These are phyloP conservation scores for Candida mesenterica DNA, from an alignment of 1,139 yeast species.

Conservation along the genomic window DNA sequence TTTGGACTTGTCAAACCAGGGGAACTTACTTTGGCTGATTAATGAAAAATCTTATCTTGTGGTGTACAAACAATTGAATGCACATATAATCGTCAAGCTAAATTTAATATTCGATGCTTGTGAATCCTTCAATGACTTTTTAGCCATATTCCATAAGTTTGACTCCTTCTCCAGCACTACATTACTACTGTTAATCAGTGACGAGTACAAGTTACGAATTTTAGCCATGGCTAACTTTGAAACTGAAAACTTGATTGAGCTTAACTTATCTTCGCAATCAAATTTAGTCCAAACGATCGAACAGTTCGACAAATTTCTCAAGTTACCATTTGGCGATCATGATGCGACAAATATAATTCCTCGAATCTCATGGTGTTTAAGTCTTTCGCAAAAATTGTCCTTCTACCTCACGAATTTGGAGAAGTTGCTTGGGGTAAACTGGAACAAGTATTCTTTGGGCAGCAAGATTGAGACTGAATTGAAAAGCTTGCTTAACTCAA, in stretches of 20 bases:
- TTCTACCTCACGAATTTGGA: constrained; percentile 22
- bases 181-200: constrained; percentile 30
- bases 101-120: constrained; percentile 29
- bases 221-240: constrained; percentile 32
- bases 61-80: constrained; percentile 23
- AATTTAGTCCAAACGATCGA: not conserved
- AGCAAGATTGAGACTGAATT: constrained; percentile 56
- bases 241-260: constrained; percentile 19
- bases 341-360: constrained; percentile 7
- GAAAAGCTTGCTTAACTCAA: constrained; percentile 39
- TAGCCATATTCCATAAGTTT: constrained; percentile 27
- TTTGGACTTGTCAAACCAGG: constrained; percentile 35
- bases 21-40: constrained; percentile 31
- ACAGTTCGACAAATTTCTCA: constrained; percentile 2
- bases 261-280: constrained; percentile 2
- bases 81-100: constrained; percentile 22
- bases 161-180: constrained; percentile 16
- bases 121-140: constrained; percentile 28
- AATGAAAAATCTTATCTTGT: constrained; percentile 29
- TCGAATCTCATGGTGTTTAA: constrained; percentile 21
- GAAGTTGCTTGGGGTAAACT: constrained; percentile 60
- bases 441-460: constrained; percentile 78
- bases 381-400: constrained; percentile 21
- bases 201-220: constrained; percentile 34
- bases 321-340: constrained; percentile 3